Evolutionary conservation across 2,329 filamentous ascomycete genomes (phyloP).

Genomic region (Elsinoe ampelina): DNA sequence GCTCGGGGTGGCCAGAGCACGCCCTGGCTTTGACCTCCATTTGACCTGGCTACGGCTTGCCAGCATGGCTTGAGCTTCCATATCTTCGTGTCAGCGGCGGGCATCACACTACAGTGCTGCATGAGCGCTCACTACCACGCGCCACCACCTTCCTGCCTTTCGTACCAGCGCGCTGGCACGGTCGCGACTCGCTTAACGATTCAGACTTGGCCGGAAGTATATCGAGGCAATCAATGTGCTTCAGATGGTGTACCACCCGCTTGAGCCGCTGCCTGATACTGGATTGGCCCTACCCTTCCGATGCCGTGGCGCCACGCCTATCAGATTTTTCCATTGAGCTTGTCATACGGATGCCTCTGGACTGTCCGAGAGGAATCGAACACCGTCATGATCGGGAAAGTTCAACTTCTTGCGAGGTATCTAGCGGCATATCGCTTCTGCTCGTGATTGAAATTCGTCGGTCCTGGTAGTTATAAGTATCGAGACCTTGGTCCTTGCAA

Average conservation of each 20-base stretch:
- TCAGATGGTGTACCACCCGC: not conserved
- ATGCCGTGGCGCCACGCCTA: not conserved
- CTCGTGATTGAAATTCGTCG: not conserved
- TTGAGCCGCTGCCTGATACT: not conserved
- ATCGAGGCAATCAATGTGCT: constrained; percentile 1
- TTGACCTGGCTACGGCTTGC: not conserved
- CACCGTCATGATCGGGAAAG: not conserved
- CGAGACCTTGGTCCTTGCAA: not conserved
- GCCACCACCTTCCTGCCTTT: not conserved
- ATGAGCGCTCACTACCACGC: not conserved
- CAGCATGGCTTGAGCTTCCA: not conserved
- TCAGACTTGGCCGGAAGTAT: not conserved
- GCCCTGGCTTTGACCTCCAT: not conserved
- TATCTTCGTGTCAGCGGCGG: constrained; percentile 7
- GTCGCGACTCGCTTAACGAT: constrained; percentile 10
- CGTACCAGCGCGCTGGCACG: not conserved
- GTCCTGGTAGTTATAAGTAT: not conserved
- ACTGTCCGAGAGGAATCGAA: not conserved
- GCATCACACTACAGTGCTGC: not conserved
- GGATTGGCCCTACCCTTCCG: not conserved
- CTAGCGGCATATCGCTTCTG: not conserved
- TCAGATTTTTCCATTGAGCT: not conserved
- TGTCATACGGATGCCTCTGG: constrained; percentile 9
- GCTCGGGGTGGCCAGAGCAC: not conserved
- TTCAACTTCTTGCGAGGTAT: not conserved